Evolutionary conservation across 176 grass and related monocot genomes (phyloP), one percentile per base, ranked within the genome.

Genomic region (Alopecurus myosuroides): DNA sequence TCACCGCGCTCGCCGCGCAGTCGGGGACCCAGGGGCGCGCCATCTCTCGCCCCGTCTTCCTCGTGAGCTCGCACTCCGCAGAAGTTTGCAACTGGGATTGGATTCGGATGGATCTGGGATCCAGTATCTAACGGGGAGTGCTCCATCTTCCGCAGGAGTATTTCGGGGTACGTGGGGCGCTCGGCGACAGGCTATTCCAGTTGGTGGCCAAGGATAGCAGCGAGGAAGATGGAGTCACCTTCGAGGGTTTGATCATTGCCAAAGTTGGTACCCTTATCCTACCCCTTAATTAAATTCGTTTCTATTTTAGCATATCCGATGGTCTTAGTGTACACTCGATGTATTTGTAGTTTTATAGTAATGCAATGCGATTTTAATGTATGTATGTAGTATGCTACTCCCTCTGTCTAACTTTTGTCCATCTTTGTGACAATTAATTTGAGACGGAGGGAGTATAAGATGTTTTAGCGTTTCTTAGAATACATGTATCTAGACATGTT

Each of bases 101-200:
- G 72, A 35, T 73, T 51, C 19, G 37, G 31, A 29, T 35, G 41
- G 67, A 84, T 93, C 85, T 77, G n/a, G 44, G 20, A 28, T 58
- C n/a, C 55, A 7, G 42, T 39, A 14, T 61, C 52, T 87, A 29
- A 88, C 3, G 58, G 39, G 10, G 31, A 11, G 68, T 57, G 29
- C 1, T 15, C 86, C 37, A 31, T 25, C 58, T 79, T 15, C 56
- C 18, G 50, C 82, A 98, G 96, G 87, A 80, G 34, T 98, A 95
- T 79, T 98, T 90, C 53, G 87, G 85, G 52, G 30, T 98, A 39
- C 82, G 65, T 2, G 93, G 96, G 12, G 3, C 39, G 6, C 78
- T 98, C 2, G 93, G 91, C 11, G 70, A 85, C 8, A 89, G 87
- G 83, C 81, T 98, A 78, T 98, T 98, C 89, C 85, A 94, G 53